Base-by-base conservation (phyloP, 129 eudicot genomes). In the Escallonia herrerae region DNA sequence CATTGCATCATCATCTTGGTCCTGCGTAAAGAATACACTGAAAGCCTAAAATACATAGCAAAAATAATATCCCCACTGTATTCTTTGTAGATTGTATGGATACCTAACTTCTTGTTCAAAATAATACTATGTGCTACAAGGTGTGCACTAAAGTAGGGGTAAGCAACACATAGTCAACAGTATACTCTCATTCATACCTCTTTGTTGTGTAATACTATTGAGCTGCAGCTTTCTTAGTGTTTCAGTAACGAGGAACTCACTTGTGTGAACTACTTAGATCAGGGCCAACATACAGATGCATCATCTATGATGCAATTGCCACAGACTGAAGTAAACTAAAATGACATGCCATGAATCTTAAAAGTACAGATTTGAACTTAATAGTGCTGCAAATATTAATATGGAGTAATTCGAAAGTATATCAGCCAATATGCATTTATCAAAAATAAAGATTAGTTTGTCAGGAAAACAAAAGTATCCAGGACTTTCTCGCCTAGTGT, bases 1-100 rank as follows among this genome's bases (percentile, higher is more conserved):
- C 89, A 93, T 86, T 39, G 99, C 99, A 70, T 93, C 99, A 83
- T 93, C 90, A 71, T 93, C 95, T 80, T 86, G 89, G 77, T 93
- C 99, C 99, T 93, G 80, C 79, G 77, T 54, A 33, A 66, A 43
- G 45, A 58, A 12, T 65, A 48, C 54, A 45, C 39, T 49, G 55
- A 42, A 45, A 56, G 10, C 47, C 50, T 44, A 12, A 52, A 33
- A 15, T 51, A 2, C 11, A 46, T 58, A 7, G 47, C 45, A 13
- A 22, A 57, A 60, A 62, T 62, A 42, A 15, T 8, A 40, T 54
- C 41, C 69, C 40, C 44, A 65, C 11, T 61, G 15, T 22, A 7
- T 44, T 10, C 46, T 3, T 43, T 5, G 42, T 4, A 41, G 46
- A 61, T 44, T 56, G 57, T 45, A 50, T 7, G 37, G 51, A 45